phyloP scores from a whole-genome alignment of 148 eudicot genomes.

The Vaccinium myrtillus region DNA sequence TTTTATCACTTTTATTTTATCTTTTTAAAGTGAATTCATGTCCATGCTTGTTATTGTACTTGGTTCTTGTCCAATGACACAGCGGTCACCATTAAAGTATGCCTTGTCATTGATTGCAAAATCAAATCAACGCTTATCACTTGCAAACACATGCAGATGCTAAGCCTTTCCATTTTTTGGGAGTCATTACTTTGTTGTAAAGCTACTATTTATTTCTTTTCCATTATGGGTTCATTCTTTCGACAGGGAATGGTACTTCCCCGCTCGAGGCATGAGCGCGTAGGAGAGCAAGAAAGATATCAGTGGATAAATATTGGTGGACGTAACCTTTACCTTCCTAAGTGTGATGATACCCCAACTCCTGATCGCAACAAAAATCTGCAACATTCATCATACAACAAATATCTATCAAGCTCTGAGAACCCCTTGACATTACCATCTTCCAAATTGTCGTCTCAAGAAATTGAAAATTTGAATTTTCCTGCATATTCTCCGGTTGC shows the following conservation, averaged over 20 bases:
- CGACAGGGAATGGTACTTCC: not conserved
- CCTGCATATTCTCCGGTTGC: conserved; percentile 36
- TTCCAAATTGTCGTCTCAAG: conserved; percentile 31
- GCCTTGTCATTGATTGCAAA: conserved; percentile 2
- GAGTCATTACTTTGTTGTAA: not conserved
- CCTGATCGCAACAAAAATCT: not conserved
- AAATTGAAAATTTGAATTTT: conserved; percentile 27
- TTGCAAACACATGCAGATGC: not conserved
- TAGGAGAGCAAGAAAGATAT: conserved; percentile 4
- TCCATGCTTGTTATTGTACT: not conserved
- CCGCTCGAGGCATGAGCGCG: not conserved
- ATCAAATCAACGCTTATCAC: not conserved
- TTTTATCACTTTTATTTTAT: not conserved
- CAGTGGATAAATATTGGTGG: conserved; percentile 24
- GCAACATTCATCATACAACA: not conserved
- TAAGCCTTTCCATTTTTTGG: not conserved
- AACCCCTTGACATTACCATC: conserved; percentile 31
- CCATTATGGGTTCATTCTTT: conserved; percentile 8
- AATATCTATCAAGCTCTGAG: conserved; percentile 17
- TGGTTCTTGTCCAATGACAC: not conserved
- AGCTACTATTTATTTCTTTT: not conserved
- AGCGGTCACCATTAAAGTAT: not conserved
- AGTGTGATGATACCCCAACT: conserved; percentile 24
- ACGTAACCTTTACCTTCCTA: conserved; percentile 17
- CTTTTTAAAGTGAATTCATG: not conserved